Evolutionary conservation across 305 asterid genomes (phyloP).

Genomic region (Vinca major): DNA sequence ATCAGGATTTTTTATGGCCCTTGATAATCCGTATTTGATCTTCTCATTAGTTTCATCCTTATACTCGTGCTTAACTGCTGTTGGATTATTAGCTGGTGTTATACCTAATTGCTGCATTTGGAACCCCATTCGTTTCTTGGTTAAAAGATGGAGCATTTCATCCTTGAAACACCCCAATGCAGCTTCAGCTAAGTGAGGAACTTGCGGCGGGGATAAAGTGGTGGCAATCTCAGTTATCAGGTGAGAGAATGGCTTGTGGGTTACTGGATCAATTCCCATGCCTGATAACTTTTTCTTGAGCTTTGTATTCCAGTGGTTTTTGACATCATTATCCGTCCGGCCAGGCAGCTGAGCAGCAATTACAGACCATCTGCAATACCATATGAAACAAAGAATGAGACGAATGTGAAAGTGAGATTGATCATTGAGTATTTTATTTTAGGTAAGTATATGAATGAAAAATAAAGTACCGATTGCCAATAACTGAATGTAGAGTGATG

Average conservation of each 20-base stretch:
- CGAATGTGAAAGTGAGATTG: neutral
- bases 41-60: constrained; percentile 51
- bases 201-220: constrained; percentile 89
- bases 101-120: constrained; percentile 45
- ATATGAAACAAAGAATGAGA: neutral
- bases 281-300: constrained; percentile 72
- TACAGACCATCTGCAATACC: constrained; percentile 70
- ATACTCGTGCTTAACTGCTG: constrained; percentile 37
- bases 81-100: constrained; percentile 16
- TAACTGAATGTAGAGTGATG: constrained; percentile 75
- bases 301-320: constrained; percentile 96
- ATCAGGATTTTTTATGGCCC: constrained; percentile 52
- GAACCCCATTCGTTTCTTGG: constrained; percentile 69
- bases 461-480: constrained; percentile 57
- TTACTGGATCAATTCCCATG: constrained; percentile 82
- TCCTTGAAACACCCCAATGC: constrained; percentile 97
- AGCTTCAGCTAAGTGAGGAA: constrained; percentile 88
- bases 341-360: constrained; percentile 97
- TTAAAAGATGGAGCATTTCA: constrained; percentile 95
- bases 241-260: constrained; percentile 95
- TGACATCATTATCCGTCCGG: constrained; percentile 90
- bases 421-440: neutral
- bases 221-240: constrained; percentile 79
- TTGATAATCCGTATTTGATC: constrained; percentile 54
- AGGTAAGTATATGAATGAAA: neutral